These are phyloP conservation scores for Plasmodium gallinaceum DNA, from an alignment of 169 alveolate species.

Conservation along the genomic window DNA sequence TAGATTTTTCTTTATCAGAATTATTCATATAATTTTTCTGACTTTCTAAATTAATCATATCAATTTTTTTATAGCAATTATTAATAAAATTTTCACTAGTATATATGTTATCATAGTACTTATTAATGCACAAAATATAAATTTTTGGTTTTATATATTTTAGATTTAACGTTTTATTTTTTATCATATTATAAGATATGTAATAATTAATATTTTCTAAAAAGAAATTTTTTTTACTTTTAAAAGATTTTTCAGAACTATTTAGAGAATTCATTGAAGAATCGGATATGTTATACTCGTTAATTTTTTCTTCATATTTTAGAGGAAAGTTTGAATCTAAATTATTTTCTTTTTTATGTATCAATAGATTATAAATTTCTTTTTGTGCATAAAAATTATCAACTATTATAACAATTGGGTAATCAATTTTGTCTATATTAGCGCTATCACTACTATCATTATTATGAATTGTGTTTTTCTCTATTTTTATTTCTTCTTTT, in stretches of 20 bases:
- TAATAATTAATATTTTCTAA: conserved; percentile 4
- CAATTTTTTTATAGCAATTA: conserved; percentile 35
- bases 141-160: conserved; percentile 61
- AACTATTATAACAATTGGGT: conserved; percentile 62
- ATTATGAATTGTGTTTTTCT: neutral
- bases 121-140: conserved; percentile 67
- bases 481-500: neutral
- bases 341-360: conserved; percentile 27
- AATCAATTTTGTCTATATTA: conserved; percentile 25
- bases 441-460: neutral
- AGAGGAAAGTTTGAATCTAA: neutral
- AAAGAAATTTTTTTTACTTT: neutral
- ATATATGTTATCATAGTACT: conserved; percentile 40
- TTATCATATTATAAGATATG: conserved; percentile 30
- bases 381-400: conserved; percentile 73
- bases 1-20: neutral
- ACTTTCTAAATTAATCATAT: conserved; percentile 15
- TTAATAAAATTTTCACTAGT: conserved; percentile 32
- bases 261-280: neutral
- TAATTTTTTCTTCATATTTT: conserved; percentile 14
- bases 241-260: conserved; percentile 2
- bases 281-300: conserved; percentile 27
- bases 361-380: conserved; percentile 50
- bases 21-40: neutral
- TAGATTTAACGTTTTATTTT: conserved; percentile 32